Conservation (phyloP, 805 yeast species). For the Isabelozyma gotoi region DNA sequence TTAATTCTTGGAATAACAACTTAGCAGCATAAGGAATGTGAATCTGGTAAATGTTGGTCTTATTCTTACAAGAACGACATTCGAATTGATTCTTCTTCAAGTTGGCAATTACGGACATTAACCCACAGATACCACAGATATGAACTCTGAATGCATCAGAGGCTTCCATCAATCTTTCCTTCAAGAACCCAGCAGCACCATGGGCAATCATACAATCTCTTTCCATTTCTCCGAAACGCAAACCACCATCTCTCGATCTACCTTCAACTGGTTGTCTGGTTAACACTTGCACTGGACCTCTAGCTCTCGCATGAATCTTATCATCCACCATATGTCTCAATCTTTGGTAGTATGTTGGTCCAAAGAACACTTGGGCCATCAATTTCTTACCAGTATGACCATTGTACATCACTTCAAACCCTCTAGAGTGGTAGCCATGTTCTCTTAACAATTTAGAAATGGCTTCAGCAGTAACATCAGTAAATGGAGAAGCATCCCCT, state of each 20-base stretch:
- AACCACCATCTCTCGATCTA: conserved; percentile 98
- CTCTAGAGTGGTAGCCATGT: conserved; percentile 97
- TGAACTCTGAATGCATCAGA: conserved; percentile 99
- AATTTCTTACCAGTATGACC: conserved; percentile 98
- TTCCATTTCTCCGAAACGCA: conserved; percentile 99
- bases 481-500: conserved; percentile 99
- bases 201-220: conserved; percentile 99
- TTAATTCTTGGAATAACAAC: conserved; percentile 94
- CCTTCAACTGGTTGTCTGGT: conserved; percentile 99
- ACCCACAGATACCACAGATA: conserved; percentile 97
- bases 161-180: conserved; percentile 98
- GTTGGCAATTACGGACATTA: conserved; percentile 97
- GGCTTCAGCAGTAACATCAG: conserved; percentile 97
- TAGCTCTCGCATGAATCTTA: conserved; percentile 97
- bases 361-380: conserved; percentile 98
- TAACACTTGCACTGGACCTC: conserved; percentile 97
- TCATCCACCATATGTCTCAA: conserved; percentile 99
- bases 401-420: conserved; percentile 97
- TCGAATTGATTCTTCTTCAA: conserved; percentile 97
- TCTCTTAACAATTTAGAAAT: conserved; percentile 88
- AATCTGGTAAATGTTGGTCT: conserved; percentile 95
- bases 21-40: conserved; percentile 99
- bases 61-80: conserved; percentile 97
- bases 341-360: conserved; percentile 99
- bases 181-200: conserved; percentile 97